These are phyloP conservation scores for Pisolithus marmoratus DNA, from an alignment of 768 basidiomycete species.

Conservation along the genomic window DNA sequence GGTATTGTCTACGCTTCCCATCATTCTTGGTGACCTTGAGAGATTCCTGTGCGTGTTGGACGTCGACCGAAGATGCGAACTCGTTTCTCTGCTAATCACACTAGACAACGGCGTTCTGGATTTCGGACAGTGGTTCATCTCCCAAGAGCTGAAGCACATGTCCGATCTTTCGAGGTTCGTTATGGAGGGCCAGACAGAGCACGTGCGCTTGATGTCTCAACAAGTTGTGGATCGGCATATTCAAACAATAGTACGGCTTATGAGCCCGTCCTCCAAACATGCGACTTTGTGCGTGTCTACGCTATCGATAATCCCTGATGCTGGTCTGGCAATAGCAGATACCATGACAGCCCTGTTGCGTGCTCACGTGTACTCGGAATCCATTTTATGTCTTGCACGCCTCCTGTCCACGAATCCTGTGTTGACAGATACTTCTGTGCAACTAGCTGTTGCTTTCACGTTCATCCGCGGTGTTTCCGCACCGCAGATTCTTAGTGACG, in stretches of 20 bases:
- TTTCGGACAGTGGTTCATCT: constrained; percentile 55
- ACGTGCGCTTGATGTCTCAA: constrained; percentile 36
- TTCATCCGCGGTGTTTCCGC: constrained; percentile 27
- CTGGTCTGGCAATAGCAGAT: constrained; percentile 34
- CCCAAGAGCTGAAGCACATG: constrained; percentile 57
- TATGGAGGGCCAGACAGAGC: constrained; percentile 22
- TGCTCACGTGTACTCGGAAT: constrained; percentile 38
- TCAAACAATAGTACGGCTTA: constrained; percentile 43
- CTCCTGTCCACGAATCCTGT: constrained; percentile 20
- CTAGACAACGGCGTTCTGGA: constrained; percentile 46
- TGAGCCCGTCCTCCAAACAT: constrained; percentile 32
- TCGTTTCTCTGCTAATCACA: constrained; percentile 49
- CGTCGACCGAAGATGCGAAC: constrained; percentile 44
- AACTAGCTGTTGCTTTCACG: constrained; percentile 29
- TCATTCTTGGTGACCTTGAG: constrained; percentile 47
- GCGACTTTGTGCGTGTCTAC: constrained; percentile 40
- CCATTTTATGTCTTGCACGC: constrained; percentile 39
- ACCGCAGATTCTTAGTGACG: constrained; percentile 13
- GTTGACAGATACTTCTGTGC: constrained; percentile 23
- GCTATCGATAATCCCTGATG: constrained; percentile 39
- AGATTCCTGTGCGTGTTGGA: constrained; percentile 54
- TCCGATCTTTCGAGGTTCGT: constrained; percentile 34
- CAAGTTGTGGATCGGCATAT: constrained; percentile 47
- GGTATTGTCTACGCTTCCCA: constrained; percentile 52
- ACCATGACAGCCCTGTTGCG: constrained; percentile 46